Evolutionary conservation across 495 filamentous ascomycete species (phyloP), one percentile per base, ranked within the genome.

Genomic region (Friedmanniomyces endolithicus): DNA sequence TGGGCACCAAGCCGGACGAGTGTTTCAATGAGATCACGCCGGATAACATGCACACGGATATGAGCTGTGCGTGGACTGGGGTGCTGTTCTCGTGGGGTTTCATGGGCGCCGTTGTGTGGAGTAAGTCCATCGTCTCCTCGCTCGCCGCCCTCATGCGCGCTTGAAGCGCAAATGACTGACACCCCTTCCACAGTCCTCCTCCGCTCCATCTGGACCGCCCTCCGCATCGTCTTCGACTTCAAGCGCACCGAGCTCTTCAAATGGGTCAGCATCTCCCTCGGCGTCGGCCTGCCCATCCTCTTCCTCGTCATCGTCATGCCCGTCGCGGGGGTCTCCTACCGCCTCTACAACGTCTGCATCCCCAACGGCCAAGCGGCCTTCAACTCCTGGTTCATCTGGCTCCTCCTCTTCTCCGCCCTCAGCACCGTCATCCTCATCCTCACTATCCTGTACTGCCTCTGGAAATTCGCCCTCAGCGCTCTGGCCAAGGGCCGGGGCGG

Each of bases 21-120:
- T 71, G 67, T 56, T 63, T 59, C 48, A 58, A 71, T 47, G 62
- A 52, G 9, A 70, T 71, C 51, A 71, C 69, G 25, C 69, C 69
- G 11, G 56, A 65, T 33, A 65, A 69, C 37, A 68, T 68, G 66
- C 48, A 61, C 40, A 53, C 59, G 19, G 53, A 50, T 39, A 19
- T 62, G 27, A 60, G 60, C 9, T 71, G 68, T 46, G 69, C 69
- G 24, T 70, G 66, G 63, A 66, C 60, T 3, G 67, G 69, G 11
- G 55, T 61, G 19, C 50, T 71, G 27, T 53, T 70, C 8, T 48
- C 57, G 2, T 39, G 56, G 16, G 69, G 69, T 12, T 62, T 56
- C 6, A 58, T 69, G 45, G 66, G 62, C 3, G 58, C 57, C 16
- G 59, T 57, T 1, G 47, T 66, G 19, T 71, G 69, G 68, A 55